Conservation (phyloP, 129 eudicot species). For the Heracleum sosnowskyi region DNA sequence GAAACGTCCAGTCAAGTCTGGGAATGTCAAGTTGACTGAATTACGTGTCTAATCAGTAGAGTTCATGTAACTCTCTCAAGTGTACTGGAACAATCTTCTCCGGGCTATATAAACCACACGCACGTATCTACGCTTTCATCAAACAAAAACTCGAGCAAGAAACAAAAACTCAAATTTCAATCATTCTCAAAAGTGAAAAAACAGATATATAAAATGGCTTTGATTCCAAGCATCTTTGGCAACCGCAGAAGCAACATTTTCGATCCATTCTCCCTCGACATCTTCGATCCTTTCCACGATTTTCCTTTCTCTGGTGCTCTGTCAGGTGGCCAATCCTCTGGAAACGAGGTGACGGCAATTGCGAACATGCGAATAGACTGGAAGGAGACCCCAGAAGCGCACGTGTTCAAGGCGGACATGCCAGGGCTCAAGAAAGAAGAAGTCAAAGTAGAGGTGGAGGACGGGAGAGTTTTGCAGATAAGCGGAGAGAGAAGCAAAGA, state of each 20-base stretch:
- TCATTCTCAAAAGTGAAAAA: too few relatives aligned
- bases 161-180: too few relatives aligned
- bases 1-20: too few relatives aligned
- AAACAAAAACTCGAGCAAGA: too few relatives aligned
- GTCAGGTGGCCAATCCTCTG: too few relatives aligned
- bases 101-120: too few relatives aligned
- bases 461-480: neutral
- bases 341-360: neutral
- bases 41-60: too few relatives aligned
- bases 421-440: constrained; percentile 4
- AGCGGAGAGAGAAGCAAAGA: neutral
- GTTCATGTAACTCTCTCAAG: too few relatives aligned
- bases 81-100: too few relatives aligned
- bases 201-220: neutral
- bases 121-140: too few relatives aligned
- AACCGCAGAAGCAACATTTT: neutral
- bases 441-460: neutral
- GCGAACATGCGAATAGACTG: neutral
- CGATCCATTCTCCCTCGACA: neutral
- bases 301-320: too few relatives aligned
- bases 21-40: too few relatives aligned
- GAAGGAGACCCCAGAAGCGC: neutral
- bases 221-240: neutral
- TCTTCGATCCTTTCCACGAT: neutral
- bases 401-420: neutral